Evolutionary conservation across 2,329 filamentous ascomycete genomes (phyloP), one percentile per base, ranked within the genome.

Genomic region (Alternaria dauci): DNA sequence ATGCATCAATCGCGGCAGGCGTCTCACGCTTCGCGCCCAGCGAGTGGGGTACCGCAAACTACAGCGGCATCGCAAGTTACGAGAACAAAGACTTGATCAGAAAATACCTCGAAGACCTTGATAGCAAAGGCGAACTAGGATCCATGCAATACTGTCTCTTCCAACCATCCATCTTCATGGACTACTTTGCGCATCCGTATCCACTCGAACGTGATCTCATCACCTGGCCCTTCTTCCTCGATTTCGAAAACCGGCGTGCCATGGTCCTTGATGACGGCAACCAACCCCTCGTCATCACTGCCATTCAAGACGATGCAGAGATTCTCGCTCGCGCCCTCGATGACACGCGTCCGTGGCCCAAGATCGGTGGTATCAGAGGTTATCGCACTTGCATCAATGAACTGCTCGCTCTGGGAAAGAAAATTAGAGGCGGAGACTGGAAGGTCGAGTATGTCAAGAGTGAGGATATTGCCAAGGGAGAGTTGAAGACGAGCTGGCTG

Each of bases 111-210:
- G 63, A 76, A 23, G 72, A 84, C 16, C 61, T 88, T 4, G 78
- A 79, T 39, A 74, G 82, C 12, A 75, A 77, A 25, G 80, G 81
- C 52, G 82, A 82, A 16, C 76, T 88, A 6, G 80, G 81, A 53
- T 82, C 80, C 0, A 75, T 88, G 18, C 84, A 88, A 59, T 88
- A 88, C 70, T 82, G 77, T 0, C 75, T 87, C 0, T 87, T 88
- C 65, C 84, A 87, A 38, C 83, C 83, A 0, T 85, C 84, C 0
- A 65, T 86, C 1, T 86, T 87, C 67, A 67, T 84, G 25, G 80
- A 88, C 70, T 88, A 88, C 73, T 77, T 87, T 34, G 84, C 83
- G 1, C 81, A 76, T 52, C 86, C 86, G 0, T 70, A 83, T 57
- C 77, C 80, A 42, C 81, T 85, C 0, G 71, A 81, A 7, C 83